Evolutionary conservation across 768 basidiomycete genomes (phyloP), one percentile per base, ranked within the genome.

Genomic region (Lyophyllum decastes): DNA sequence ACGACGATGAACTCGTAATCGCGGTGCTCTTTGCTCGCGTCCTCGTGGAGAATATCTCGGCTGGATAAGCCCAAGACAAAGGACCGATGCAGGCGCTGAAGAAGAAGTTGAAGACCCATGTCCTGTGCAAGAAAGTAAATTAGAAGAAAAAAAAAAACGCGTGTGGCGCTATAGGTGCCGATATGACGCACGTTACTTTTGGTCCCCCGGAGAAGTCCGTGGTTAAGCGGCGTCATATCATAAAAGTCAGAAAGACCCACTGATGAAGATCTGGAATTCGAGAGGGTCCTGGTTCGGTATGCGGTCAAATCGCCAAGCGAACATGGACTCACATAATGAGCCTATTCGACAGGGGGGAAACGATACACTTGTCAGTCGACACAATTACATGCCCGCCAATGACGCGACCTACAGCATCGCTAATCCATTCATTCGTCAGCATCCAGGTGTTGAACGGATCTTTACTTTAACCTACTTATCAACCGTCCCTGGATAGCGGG

Each of bases 71-170:
- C 78, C 78, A 80, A 0, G 75, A 76, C 8, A 78, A 66, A 8
- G 78, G 78, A 1, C 78, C 78, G 33, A 80, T 78, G 50, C 76
- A 78, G 2, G 76, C 70, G 52, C 73, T 76, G 62, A 78, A 79
- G 69, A 78, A 77, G 69, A 79, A 77, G 59, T 78, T 78, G 72
- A 79, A 80, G 35, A 80, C 60, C 77, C 78, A 79, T 16, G 76
- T 80, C 27, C 73, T 76, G 17, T 27, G 1, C 26, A 49, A 21
- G 41, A 10, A 30, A 30, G 38, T 27, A 30, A 16, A 12, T 3
- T 2, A 33, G 19, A 52, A n/a, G 40, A 43, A 10, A 33, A 30
- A n/a, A n/a, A n/a, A n/a, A n/a, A n/a, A n/a, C n/a, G n/a, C n/a
- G n/a, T n/a, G n/a, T n/a, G n/a, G n/a, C n/a, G 30, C 30, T 10